Evolutionary conservation across 2,329 filamentous ascomycete species (phyloP), one percentile per base, ranked within the genome.

Genomic region (Xylaria sp.): DNA sequence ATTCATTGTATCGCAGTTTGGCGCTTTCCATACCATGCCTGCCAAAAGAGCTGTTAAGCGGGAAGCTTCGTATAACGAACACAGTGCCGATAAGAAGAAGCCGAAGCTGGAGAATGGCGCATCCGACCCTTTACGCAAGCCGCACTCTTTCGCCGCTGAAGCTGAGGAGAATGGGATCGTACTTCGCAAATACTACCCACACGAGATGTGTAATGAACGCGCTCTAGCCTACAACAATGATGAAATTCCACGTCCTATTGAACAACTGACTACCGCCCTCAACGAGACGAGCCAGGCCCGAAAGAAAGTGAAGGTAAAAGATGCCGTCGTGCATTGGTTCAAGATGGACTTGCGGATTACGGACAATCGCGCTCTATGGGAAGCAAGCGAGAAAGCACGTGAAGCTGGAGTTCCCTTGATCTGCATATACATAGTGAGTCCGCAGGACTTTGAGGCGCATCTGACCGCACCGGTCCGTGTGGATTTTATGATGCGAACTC

Each of bases 321-420:
- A 87, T 31, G 88, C 90, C 0, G 90, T 97, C 0, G 87, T 97
- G 0, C 93, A 97, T 80, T 97, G 94, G 94, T 97, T 95, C 83
- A 97, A 96, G 80, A 89, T 88, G 75, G 94, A 97, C 78, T 80
- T 97, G 59, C 87, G 94, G 2, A 84, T 87, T 1, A 79, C 81
- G 0, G 94, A 97, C 78, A 97, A 97, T 77, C 90, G 87, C 9
- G 88, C 88, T 0, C 79, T 97, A 28, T 85, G 87, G 40, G 80
- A 89, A 69, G 94, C 94, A 0, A 89, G 87, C 64, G 81, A 89
- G 66, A 85, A 86, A 58, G 93, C 93, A 1, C 89, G 88, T 66
- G 85, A 88, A 44, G 84, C 88, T n/a, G 86, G 87, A 0, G 85
- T 94, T 0, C 91, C 93, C 0, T 81, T 97, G 44, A 87, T 97